phyloP scores from a whole-genome alignment of 805 yeast genomes.

The Sugiyamaella boreocaroliniensis region DNA sequence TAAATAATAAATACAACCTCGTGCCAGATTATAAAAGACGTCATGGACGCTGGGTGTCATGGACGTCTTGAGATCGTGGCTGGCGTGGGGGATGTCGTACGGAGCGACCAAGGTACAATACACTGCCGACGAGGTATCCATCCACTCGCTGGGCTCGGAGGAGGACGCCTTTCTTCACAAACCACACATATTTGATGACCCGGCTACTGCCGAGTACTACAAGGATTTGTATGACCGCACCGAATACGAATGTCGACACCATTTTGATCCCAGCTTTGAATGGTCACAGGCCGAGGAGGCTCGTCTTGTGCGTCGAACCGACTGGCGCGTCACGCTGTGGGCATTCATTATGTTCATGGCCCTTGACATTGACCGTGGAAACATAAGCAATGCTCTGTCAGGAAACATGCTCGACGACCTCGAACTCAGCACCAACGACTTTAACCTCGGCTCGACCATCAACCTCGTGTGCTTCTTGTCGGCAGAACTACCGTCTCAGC shows the following conservation, averaged over 20 bases:
- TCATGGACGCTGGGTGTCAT: background rate
- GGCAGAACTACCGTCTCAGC: slow-evolving; percentile 61
- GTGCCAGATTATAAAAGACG: background rate
- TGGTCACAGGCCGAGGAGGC: slow-evolving; percentile 46
- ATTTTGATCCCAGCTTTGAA: slow-evolving; percentile 47
- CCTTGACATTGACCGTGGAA: slow-evolving; percentile 50
- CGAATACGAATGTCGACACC: slow-evolving; percentile 46
- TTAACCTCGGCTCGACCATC: slow-evolving; percentile 51
- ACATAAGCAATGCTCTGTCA: slow-evolving; percentile 48
- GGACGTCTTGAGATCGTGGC: background rate
- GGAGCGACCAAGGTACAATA: background rate
- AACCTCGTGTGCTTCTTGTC: slow-evolving; percentile 45
- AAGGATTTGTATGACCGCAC: slow-evolving; percentile 38
- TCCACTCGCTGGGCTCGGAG: background rate
- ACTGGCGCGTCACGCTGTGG: slow-evolving; percentile 45
- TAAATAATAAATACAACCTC: background rate
- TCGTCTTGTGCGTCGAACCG: slow-evolving; percentile 43
- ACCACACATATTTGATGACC: slow-evolving; percentile 34
- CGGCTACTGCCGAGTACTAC: slow-evolving; percentile 39
- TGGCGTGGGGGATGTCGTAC: background rate
- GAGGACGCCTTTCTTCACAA: background rate
- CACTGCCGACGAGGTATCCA: background rate
- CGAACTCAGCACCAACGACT: slow-evolving; percentile 46
- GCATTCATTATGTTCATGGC: slow-evolving; percentile 53
- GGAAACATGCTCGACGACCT: slow-evolving; percentile 49